Conservation (phyloP, 1,284 basidiomycete species). For the Apiotrichum gracile region DNA sequence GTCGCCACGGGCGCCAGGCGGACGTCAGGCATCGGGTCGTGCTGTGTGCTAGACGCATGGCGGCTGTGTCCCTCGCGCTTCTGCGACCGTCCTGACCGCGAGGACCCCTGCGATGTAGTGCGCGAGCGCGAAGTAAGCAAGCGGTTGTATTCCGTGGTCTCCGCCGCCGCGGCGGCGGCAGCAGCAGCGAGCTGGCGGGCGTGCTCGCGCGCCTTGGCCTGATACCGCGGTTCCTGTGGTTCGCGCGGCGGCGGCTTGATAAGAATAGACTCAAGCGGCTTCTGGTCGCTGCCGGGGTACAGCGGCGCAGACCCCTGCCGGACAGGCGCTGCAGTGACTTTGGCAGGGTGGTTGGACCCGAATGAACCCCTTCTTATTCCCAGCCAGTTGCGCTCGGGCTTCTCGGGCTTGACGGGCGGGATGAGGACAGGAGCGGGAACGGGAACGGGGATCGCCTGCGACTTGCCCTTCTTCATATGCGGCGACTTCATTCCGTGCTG, state of each 20-base stretch:
- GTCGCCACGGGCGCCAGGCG: background rate
- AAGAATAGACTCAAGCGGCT: too few species aligned
- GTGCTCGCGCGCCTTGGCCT: background rate
- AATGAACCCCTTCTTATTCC: background rate
- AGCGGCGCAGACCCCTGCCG: background rate
- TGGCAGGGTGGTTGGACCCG: background rate
- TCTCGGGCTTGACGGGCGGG: background rate
- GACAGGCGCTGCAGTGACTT: background rate
- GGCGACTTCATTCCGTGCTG: too few species aligned
- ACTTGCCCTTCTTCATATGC: too few species aligned
- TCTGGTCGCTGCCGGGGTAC: background rate
- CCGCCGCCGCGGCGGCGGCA: background rate
- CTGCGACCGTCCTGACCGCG: background rate
- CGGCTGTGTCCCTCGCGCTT: background rate
- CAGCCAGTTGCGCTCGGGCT: background rate
- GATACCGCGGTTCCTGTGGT: background rate
- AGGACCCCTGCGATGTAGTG: background rate
- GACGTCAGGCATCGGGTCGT: background rate
- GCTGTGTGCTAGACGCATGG: background rate
- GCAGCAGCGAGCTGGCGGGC: background rate
- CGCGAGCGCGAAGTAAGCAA: background rate
- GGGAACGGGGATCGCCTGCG: too few species aligned
- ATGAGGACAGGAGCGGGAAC: too few species aligned
- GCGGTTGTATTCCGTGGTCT: background rate
- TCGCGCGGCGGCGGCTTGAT: too few species aligned